phyloP scores from a whole-genome alignment of 257 asterid species.

The Capsicum baccatum region DNA sequence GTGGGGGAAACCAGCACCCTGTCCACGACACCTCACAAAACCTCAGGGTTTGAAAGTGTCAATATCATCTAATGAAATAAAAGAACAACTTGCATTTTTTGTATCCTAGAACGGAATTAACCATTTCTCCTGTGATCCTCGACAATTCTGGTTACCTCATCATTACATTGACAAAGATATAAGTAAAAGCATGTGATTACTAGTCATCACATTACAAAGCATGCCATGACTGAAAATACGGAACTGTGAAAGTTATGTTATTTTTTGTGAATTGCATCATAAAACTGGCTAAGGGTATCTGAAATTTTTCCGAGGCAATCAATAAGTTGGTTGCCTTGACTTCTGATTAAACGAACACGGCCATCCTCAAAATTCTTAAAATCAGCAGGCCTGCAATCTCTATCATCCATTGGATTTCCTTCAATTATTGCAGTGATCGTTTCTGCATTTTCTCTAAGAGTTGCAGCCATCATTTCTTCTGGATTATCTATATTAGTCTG shows the following conservation, averaged over 20 bases:
- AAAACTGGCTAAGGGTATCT: conserved; percentile 61
- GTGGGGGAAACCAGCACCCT: background rate
- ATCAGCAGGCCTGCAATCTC: conserved; percentile 51
- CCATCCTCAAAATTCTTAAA: conserved; percentile 52
- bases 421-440: conserved; percentile 56
- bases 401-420: conserved; percentile 56
- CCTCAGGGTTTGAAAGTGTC: background rate
- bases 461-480: conserved; percentile 57
- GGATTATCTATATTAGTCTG: conserved; percentile 36
- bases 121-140: background rate
- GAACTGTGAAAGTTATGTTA: background rate
- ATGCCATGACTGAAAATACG: background rate
- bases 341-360: conserved; percentile 53
- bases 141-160: conserved; percentile 1
- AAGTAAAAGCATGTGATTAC: background rate
- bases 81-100: background rate
- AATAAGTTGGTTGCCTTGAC: conserved; percentile 70
- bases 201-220: background rate
- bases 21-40: background rate
- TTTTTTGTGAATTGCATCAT: conserved; percentile 46
- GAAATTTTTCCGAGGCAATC: conserved; percentile 63
- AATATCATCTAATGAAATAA: conserved; percentile 10
- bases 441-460: conserved; percentile 56
- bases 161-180: background rate
- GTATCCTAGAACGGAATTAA: background rate